Evolutionary conservation across 805 yeast genomes (phyloP).

Genomic region (Sugiyamaella americana): DNA sequence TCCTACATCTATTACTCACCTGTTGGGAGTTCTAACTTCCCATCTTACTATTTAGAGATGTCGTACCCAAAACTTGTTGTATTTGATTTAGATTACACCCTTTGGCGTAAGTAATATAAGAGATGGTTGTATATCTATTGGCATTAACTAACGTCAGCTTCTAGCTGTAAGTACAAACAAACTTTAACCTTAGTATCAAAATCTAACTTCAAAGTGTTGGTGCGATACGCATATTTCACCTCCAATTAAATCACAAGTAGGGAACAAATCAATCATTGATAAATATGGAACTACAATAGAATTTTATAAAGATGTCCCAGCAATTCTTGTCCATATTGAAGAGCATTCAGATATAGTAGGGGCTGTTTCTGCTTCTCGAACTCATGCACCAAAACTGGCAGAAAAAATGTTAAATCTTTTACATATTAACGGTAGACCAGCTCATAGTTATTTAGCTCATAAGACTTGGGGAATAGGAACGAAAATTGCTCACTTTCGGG

Average conservation of each 20-base stretch:
- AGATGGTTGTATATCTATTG: neutral
- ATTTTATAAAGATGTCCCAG: constrained; percentile 63
- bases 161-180: constrained; percentile 15
- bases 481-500: constrained; percentile 48
- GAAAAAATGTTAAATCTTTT: constrained; percentile 50
- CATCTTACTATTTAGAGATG: neutral
- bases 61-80: constrained; percentile 50
- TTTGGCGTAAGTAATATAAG: constrained; percentile 52
- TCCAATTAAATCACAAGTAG: constrained; percentile 41
- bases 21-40: too few species aligned
- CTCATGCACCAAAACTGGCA: constrained; percentile 75
- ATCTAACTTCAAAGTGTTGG: constrained; percentile 43
- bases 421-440: constrained; percentile 47
- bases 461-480: constrained; percentile 38
- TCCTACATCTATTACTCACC: too few species aligned
- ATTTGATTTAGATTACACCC: constrained; percentile 68
- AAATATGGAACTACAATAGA: constrained; percentile 48
- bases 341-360: constrained; percentile 43
- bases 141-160: neutral
- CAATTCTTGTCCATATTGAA: constrained; percentile 49
- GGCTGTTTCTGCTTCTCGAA: constrained; percentile 65
- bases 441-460: constrained; percentile 45
- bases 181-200: constrained; percentile 11
- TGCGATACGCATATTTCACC: constrained; percentile 66
- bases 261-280: constrained; percentile 42